Conservation (phyloP, 2,329 filamentous ascomycete species). For the Paecilomyces formosus region DNA sequence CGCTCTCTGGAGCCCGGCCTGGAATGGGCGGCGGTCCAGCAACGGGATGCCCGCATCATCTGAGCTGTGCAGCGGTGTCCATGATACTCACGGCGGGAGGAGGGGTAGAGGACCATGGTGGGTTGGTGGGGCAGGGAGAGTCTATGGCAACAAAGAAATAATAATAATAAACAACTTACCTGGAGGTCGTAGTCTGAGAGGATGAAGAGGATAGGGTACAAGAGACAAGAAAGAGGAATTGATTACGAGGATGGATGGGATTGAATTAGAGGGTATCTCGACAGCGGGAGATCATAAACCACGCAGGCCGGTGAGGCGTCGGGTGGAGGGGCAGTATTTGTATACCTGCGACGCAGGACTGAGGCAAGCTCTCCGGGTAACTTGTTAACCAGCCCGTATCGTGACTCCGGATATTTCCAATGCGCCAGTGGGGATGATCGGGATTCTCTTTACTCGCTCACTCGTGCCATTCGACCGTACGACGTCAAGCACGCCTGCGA, state of each 20-base stretch:
- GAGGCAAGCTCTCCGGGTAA: constrained; percentile 9
- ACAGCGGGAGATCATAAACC: background rate
- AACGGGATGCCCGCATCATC: background rate
- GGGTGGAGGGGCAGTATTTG: background rate
- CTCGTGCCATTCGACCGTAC: constrained; percentile 19
- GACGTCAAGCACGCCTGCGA: constrained; percentile 21
- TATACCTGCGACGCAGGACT: background rate
- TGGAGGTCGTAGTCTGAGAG: constrained; percentile 1
- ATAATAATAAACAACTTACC: constrained; percentile 13
- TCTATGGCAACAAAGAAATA: background rate
- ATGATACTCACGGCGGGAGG: background rate
- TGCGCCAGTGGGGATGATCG: constrained; percentile 20
- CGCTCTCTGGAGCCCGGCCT: background rate
- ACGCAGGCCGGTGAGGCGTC: background rate
- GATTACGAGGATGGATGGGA: constrained; percentile 2
- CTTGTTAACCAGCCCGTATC: constrained; percentile 2
- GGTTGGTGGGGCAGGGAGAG: constrained; percentile 4
- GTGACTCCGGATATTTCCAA: constrained; percentile 32
- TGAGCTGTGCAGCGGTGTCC: background rate
- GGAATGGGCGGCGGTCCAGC: background rate
- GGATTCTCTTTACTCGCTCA: constrained; percentile 16
- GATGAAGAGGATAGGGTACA: background rate
- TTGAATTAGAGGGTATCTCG: background rate
- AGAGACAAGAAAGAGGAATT: constrained; percentile 5
- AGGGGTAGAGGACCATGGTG: constrained; percentile 1